These are phyloP conservation scores for Dentipellis sp. DNA, from an alignment of 768 basidiomycete genomes.

Conservation along the genomic window DNA sequence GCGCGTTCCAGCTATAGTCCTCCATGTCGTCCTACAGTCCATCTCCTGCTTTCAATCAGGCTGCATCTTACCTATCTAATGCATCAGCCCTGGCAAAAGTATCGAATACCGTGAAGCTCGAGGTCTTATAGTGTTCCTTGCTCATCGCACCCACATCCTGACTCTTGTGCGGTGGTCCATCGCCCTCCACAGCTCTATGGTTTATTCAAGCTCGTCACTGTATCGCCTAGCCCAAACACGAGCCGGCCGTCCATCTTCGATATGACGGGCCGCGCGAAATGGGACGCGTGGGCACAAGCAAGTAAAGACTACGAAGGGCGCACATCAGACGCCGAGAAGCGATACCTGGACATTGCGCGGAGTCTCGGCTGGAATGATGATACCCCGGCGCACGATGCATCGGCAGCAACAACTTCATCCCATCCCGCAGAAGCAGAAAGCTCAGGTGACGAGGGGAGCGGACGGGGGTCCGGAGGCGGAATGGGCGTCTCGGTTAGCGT, in stretches of 20 bases:
- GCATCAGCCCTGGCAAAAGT: constrained; percentile 44
- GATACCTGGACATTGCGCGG: constrained; percentile 62
- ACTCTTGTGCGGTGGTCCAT: constrained; percentile 7
- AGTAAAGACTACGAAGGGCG: constrained; percentile 38
- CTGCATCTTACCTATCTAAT: constrained; percentile 55
- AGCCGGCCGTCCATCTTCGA: constrained; percentile 72
- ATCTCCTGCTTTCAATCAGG: constrained; percentile 42
- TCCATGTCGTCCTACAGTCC: constrained; percentile 19
- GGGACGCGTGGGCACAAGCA: constrained; percentile 69
- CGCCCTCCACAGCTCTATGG: constrained; percentile 58
- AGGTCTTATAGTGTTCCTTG: constrained; percentile 39
- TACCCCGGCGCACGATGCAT: constrained; percentile 2
- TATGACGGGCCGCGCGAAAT: constrained; percentile 72
- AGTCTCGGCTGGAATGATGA: constrained; percentile 59
- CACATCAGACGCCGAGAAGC: constrained; percentile 41
- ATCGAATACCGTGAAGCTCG: constrained; percentile 59
- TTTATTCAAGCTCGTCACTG: constrained; percentile 69
- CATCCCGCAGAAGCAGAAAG: constrained; percentile 15
- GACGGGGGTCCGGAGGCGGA: constrained; percentile 26
- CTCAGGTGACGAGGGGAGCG: constrained; percentile 3
- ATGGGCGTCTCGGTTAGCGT: constrained; percentile 60
- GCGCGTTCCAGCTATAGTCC: neutral
- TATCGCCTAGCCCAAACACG: constrained; percentile 42
- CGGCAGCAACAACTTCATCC: neutral
- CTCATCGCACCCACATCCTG: constrained; percentile 9